phyloP scores from a whole-genome alignment of 345 rosid species.

The Hevea brasiliensis region DNA sequence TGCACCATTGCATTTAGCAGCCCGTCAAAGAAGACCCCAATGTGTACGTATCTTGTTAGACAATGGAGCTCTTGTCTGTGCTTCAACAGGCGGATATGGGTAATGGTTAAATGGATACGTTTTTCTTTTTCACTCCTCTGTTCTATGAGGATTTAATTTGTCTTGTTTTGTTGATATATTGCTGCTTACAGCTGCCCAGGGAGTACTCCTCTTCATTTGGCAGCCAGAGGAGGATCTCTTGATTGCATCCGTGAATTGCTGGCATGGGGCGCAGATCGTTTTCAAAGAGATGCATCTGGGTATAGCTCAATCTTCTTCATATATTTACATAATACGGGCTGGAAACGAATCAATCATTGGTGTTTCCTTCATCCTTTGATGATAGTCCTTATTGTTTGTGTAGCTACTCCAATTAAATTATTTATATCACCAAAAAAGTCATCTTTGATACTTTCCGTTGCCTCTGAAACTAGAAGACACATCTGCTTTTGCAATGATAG shows the following conservation, averaged over 20 bases:
- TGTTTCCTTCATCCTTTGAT: neutral
- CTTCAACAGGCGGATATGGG: constrained; percentile 94
- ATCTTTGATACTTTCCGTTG: too few relatives aligned
- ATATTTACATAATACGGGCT: too few relatives aligned
- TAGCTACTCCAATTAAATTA: neutral
- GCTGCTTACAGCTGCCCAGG: constrained; percentile 66
- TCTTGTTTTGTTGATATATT: constrained; percentile 20
- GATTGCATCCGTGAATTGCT: constrained; percentile 86
- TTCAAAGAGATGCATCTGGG: constrained; percentile 94
- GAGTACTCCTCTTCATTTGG: constrained; percentile 97
- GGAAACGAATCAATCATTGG: too few relatives aligned
- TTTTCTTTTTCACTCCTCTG: too few relatives aligned
- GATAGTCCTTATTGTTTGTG: neutral
- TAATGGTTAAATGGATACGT: constrained; percentile 29
- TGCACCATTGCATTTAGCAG: constrained; percentile 91
- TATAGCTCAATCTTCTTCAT: constrained; percentile 21
- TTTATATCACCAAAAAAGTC: neutral
- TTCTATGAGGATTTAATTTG: neutral
- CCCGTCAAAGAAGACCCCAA: constrained; percentile 81
- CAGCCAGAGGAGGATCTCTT: constrained; percentile 96
- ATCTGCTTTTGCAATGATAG: neutral
- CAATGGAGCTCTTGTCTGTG: constrained; percentile 91
- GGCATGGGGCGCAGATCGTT: constrained; percentile 99
- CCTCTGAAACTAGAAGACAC: too few relatives aligned
- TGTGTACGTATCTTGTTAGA: constrained; percentile 82